These are phyloP conservation scores for Fomitopsis serialis DNA, from an alignment of 768 basidiomycete genomes.

Conservation along the genomic window DNA sequence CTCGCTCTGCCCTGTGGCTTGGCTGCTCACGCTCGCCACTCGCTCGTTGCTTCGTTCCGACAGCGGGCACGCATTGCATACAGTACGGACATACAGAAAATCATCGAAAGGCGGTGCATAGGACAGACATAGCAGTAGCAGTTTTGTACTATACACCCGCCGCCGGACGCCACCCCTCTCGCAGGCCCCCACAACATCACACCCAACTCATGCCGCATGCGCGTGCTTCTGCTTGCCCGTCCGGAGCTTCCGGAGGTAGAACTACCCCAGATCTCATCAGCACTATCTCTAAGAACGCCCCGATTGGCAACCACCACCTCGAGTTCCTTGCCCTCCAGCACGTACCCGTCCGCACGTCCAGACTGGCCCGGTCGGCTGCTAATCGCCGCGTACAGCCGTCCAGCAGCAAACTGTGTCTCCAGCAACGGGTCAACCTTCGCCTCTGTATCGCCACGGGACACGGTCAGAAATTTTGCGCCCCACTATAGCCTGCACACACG, in stretches of 20 bases:
- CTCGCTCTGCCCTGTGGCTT: no score
- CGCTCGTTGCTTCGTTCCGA: neutral
- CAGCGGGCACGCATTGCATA: constrained; percentile 2
- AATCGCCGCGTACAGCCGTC: constrained; percentile 91
- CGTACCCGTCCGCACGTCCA: constrained; percentile 94
- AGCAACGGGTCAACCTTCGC: constrained; percentile 90
- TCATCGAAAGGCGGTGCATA: constrained; percentile 17
- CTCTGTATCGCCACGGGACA: constrained; percentile 36
- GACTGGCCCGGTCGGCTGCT: constrained; percentile 96
- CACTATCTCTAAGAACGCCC: neutral
- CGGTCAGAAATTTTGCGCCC: constrained; percentile 2
- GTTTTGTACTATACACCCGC: constrained; percentile 1
- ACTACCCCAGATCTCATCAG: constrained; percentile 43
- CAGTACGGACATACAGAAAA: constrained; percentile 5
- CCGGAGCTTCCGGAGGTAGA: constrained; percentile 92
- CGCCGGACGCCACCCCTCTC: constrained; percentile 6
- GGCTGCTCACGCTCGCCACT: no score
- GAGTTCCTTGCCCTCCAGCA: constrained; percentile 97
- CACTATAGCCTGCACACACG: neutral
- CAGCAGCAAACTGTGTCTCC: constrained; percentile 87
- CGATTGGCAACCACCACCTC: constrained; percentile 49
- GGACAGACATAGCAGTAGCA: constrained; percentile 10
- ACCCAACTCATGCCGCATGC: constrained; percentile 31
- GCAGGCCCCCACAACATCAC: constrained; percentile 2
- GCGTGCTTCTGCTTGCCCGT: constrained; percentile 95